Base-by-base conservation (phyloP, 345 rosid genomes). In the Lepidium aucheri region DNA sequence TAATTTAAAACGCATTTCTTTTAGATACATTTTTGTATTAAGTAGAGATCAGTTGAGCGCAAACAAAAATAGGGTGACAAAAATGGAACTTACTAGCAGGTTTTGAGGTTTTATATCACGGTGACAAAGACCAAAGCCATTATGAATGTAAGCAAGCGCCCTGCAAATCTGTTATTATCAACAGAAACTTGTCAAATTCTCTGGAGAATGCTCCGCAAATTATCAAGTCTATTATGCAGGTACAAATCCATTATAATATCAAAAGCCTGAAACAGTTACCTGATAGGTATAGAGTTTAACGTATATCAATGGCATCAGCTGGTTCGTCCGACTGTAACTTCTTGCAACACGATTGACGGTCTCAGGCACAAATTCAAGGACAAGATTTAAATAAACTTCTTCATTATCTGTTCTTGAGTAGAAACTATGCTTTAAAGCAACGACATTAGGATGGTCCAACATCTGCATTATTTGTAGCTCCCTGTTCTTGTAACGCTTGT, bases 21-120 rank as follows among this genome's bases (percentile, higher is more conserved):
- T 4, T 26, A 26, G 13, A 9, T 2, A 43, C 26, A 18, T 45
- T 0, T 8, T 26, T 15, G 26, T 17, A 40, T 7, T 4, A 58
- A 51, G 8, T 4, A 33, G 45, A 51, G 13, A 24, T 40, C 32
- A 65, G 14, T 30, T 53, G 4, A 53, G 40, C 20, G 13, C n/a
- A 58, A 20, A 28, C 33, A 59, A 28, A 28, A 5, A 0, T 6
- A 22, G 49, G 66, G 60, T 57, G 41, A 51, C 20, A 38, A 40
- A 53, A 24, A 44, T 67, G 68, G 66, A 63, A 41, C 87, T 84
- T 74, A 87, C 97, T n/a, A 90, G 87, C 76, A 87, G 74, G 81
- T 90, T 90, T 69, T 90, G 97, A 77, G 97, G 97, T 79, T 90
- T 90, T 78, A 90, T 90, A 73, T 90, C 97, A 72, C 95, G 90